phyloP scores from a whole-genome alignment of 768 basidiomycete genomes.

The Hygrophoropsis aurantiaca region DNA sequence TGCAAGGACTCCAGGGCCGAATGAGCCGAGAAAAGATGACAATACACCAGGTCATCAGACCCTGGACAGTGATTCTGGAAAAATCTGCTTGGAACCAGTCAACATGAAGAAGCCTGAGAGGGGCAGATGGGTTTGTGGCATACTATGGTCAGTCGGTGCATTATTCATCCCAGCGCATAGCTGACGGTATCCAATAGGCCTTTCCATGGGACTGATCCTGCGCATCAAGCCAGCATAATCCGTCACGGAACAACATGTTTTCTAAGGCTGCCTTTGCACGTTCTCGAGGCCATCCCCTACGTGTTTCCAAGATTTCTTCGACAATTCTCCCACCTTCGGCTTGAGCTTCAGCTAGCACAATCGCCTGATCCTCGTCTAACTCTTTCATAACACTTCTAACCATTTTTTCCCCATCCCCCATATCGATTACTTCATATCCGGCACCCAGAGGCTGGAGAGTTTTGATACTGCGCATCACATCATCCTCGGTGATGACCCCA shows the following conservation, averaged over 20 bases:
- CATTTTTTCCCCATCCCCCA: slow-evolving; percentile 72
- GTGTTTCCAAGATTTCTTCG: slow-evolving; percentile 55
- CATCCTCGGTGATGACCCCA: slow-evolving; percentile 80
- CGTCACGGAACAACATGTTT: slow-evolving; percentile 89
- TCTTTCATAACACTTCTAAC: slow-evolving; percentile 89
- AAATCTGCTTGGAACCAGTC: too few species aligned
- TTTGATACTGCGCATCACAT: slow-evolving; percentile 80
- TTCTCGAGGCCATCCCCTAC: slow-evolving; percentile 76
- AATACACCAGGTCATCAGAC: too few species aligned
- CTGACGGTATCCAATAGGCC: slow-evolving; percentile 87
- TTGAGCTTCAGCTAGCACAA: slow-evolving; percentile 74
- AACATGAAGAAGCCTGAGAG: too few species aligned
- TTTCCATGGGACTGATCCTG: slow-evolving; percentile 68
- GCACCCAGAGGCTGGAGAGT: slow-evolving; percentile 85
- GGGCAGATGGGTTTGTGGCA: background rate
- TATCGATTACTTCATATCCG: slow-evolving; percentile 84
- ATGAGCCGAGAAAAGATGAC: too few species aligned
- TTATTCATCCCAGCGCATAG: slow-evolving; percentile 80
- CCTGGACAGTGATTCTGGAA: too few species aligned
- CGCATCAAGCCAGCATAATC: slow-evolving; percentile 93
- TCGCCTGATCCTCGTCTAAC: slow-evolving; percentile 86
- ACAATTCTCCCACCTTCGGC: slow-evolving; percentile 68
- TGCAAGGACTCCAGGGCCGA: too few species aligned
- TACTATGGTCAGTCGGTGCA: background rate
- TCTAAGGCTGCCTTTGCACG: slow-evolving; percentile 78